Evolutionary conservation across 2,329 filamentous ascomycete genomes (phyloP), one percentile per base, ranked within the genome.

Genomic region (Hortaea werneckii): DNA sequence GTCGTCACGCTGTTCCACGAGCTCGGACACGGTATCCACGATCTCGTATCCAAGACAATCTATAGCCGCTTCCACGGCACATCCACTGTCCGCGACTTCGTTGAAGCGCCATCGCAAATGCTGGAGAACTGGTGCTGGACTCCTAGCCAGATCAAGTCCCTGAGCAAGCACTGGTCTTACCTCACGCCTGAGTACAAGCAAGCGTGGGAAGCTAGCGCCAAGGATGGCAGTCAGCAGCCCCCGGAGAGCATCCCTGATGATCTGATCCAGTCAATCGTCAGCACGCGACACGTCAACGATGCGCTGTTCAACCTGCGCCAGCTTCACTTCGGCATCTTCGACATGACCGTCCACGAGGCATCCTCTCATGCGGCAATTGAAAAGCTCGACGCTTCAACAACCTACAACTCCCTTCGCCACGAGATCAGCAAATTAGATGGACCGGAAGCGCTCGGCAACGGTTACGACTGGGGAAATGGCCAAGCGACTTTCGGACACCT

Each of bases 401-500:
- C 81, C 26, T 90, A 86, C 74, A 90, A 92, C 64, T 71, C 77
- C 28, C 73, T 90, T 39, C 76, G 86, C 41, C 75, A 77, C 9
- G 73, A 89, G 50, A 86, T 90, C 52, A 76, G 75, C 29, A 82
- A 84, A 46, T 72, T 89, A 46, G 82, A 86, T 59, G 86, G 85
- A 0, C 85, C 84, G 0, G 84, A 88, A 59, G 76, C 74, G 20
- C 66, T 79, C 8, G 82, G 80, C 8, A 66, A 77, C 48, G 56
- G 57, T 7, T 61, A 66, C 5, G 63, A 56, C 11, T 88, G 84
- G 83, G 85, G 83, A 37, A 77, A 88, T 56, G 84, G 85, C 9
- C 79, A 89, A 59, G 83, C 85, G 5, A 87, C 81, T 0, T 89
- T 92, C 59, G 85, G 85, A 11, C 86, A 92, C 65, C 72, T 90